Percentiles rank a stretch among this genome's conserved stretches.
Evolutionary conservation across 2,329 filamentous ascomycete genomes (phyloP).

Genomic region (Cordyceps militaris): DNA sequence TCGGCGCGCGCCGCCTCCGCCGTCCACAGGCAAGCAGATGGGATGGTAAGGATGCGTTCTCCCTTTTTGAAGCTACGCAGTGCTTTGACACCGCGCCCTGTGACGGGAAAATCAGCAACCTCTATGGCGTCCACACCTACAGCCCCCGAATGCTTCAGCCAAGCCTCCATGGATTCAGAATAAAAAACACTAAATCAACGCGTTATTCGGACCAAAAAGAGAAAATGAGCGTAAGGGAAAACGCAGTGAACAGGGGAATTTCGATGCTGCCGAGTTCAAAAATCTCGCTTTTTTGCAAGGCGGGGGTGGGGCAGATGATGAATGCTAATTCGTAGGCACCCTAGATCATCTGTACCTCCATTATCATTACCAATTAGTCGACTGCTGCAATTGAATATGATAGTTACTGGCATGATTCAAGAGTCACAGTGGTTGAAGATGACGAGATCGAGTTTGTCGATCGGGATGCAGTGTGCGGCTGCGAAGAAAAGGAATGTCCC

Average conservation of each 20-base stretch:
- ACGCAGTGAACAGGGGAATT: too few species aligned
- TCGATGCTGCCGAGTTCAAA: not conserved
- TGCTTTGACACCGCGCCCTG: slow-evolving; percentile 26
- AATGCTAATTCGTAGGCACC: too few species aligned
- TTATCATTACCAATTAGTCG: too few species aligned
- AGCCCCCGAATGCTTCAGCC: slow-evolving; percentile 25
- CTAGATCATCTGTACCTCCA: not conserved
- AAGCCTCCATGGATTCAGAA: slow-evolving; percentile 23
- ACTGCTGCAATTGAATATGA: slow-evolving; percentile 9
- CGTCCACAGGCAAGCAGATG: slow-evolving; percentile 25
- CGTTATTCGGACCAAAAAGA: too few species aligned
- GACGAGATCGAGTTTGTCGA: slow-evolving; percentile 15
- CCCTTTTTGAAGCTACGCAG: slow-evolving; percentile 25
- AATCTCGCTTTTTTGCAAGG: too few species aligned
- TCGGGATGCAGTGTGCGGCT: slow-evolving; percentile 5
- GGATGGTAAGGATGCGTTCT: slow-evolving; percentile 28
- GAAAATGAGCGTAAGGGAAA: too few species aligned
- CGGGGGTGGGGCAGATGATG: too few species aligned
- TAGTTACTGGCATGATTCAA: slow-evolving; percentile 13
- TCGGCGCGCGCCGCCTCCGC: slow-evolving; percentile 26
- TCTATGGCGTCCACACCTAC: slow-evolving; percentile 25
- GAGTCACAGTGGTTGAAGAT: slow-evolving; percentile 12
- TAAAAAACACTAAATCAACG: too few species aligned
- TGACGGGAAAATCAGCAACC: slow-evolving; percentile 26
- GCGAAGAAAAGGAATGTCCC: too few species aligned